These are phyloP conservation scores for Cryphonectria radicalis DNA, from an alignment of 2,329 filamentous ascomycete genomes.

Conservation along the genomic window DNA sequence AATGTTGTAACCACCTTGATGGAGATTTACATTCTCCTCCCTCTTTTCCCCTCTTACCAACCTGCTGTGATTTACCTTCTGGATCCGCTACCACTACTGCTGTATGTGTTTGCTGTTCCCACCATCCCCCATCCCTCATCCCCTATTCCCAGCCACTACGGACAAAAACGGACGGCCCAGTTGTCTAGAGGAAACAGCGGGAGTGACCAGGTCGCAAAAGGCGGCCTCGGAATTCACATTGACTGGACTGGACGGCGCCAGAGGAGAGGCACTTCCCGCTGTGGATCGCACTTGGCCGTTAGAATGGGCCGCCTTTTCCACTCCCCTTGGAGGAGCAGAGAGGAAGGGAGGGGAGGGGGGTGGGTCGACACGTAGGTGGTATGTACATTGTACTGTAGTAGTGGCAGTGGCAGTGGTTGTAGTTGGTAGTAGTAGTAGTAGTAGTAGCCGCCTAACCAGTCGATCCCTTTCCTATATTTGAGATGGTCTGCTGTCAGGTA, in stretches of 20 bases:
- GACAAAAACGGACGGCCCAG: conserved; percentile 17
- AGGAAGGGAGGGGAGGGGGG: background rate
- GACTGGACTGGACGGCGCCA: conserved; percentile 1
- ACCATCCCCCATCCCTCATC: no score
- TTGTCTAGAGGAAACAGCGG: conserved; percentile 1
- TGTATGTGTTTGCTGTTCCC: conserved; percentile 5
- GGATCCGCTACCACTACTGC: background rate
- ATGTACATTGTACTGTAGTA: background rate
- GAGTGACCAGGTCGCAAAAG: conserved; percentile 5
- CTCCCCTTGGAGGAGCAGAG: background rate
- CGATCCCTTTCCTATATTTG: background rate
- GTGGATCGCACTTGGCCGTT: background rate
- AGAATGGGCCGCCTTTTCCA: background rate
- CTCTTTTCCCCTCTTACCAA: background rate
- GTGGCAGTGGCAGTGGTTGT: background rate
- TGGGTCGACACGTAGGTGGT: background rate
- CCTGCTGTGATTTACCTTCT: background rate
- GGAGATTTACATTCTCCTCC: background rate
- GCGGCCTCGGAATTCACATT: background rate
- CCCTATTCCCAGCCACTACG: conserved; percentile 12
- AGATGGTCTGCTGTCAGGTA: background rate
- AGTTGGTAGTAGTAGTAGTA: background rate
- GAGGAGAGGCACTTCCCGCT: conserved; percentile 7
- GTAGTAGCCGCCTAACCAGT: background rate
- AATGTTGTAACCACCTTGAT: background rate